Conservation (phyloP, 345 rosid genomes). For the Isatis tinctoria region DNA sequence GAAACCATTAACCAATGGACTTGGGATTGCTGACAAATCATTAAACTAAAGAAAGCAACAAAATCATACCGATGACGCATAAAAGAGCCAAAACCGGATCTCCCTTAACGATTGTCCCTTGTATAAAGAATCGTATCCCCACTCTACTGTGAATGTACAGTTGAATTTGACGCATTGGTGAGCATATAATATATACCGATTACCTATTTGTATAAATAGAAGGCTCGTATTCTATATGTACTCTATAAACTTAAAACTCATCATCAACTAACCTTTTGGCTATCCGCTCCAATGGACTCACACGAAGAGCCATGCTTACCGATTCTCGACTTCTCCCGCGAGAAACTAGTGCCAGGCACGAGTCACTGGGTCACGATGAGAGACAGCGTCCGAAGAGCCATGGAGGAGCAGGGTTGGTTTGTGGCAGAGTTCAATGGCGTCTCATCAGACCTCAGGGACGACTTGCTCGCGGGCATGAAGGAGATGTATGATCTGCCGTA, state of each 20-base stretch:
- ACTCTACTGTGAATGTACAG: background rate
- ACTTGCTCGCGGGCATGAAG: constrained; percentile 37
- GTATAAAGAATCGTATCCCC: background rate
- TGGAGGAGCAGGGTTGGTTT: constrained; percentile 69
- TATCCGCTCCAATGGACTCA: constrained; percentile 11
- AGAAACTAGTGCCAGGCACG: constrained; percentile 42
- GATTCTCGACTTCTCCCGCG: constrained; percentile 24
- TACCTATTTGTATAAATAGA: background rate
- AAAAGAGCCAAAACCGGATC: constrained; percentile 28
- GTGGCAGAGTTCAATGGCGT: constrained; percentile 37
- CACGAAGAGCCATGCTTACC: constrained; percentile 20
- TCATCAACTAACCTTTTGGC: background rate
- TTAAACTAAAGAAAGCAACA: background rate
- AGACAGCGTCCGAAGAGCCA: constrained; percentile 43
- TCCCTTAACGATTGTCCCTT: background rate
- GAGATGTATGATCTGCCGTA: constrained; percentile 62
- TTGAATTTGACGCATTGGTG: background rate
- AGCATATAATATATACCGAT: background rate
- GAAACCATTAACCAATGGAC: background rate
- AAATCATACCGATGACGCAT: background rate
- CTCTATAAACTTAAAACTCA: background rate
- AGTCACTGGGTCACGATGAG: constrained; percentile 38
- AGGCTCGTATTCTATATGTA: background rate
- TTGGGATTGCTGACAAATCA: background rate
- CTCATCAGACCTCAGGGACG: constrained; percentile 28